Conservation (phyloP, 305 asterid species). For the Ilex paraguariensis region DNA sequence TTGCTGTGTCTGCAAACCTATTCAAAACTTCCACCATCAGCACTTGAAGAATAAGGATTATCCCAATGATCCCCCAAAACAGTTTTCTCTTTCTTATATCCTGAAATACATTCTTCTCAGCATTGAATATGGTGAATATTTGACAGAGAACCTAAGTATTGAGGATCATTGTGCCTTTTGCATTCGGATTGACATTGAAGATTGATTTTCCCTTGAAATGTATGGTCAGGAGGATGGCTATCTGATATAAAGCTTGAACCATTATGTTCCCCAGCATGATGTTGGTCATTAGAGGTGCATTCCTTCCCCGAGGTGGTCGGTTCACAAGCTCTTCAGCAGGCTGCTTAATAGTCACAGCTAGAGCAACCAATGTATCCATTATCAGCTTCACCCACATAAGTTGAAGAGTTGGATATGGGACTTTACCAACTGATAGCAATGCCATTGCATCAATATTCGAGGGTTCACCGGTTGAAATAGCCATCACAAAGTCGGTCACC, state of each 20-base stretch:
- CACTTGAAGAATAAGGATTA: slow-evolving; percentile 20
- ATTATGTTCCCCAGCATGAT: slow-evolving; percentile 31
- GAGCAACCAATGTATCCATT: slow-evolving; percentile 28
- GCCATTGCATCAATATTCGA: slow-evolving; percentile 18
- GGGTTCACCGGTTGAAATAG: slow-evolving; percentile 51
- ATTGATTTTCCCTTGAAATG: slow-evolving; percentile 25
- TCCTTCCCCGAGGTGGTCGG: slow-evolving; percentile 14
- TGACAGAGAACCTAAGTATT: slow-evolving; percentile 34
- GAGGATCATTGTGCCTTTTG: slow-evolving; percentile 32
- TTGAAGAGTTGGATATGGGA: slow-evolving; percentile 32
- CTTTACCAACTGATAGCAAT: slow-evolving; percentile 28
- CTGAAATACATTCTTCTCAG: slow-evolving; percentile 11
- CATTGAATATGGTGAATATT: slow-evolving; percentile 15
- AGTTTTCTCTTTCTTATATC: slow-evolving; percentile 12
- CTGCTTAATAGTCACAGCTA: slow-evolving; percentile 30
- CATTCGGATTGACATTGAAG: slow-evolving; percentile 13
- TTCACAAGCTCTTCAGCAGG: slow-evolving; percentile 23
- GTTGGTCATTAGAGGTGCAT: slow-evolving; percentile 30
- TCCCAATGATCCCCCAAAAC: slow-evolving; percentile 23
- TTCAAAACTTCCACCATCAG: slow-evolving; percentile 24
- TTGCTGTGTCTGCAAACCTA: slow-evolving; percentile 29
- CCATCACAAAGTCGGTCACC: slow-evolving; percentile 52
- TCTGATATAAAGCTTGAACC: slow-evolving; percentile 29
- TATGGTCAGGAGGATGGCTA: slow-evolving; percentile 19
- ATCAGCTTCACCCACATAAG: slow-evolving; percentile 39